phyloP scores from a whole-genome alignment of 2,329 filamentous ascomycete species.

The Diplodia seriata region DNA sequence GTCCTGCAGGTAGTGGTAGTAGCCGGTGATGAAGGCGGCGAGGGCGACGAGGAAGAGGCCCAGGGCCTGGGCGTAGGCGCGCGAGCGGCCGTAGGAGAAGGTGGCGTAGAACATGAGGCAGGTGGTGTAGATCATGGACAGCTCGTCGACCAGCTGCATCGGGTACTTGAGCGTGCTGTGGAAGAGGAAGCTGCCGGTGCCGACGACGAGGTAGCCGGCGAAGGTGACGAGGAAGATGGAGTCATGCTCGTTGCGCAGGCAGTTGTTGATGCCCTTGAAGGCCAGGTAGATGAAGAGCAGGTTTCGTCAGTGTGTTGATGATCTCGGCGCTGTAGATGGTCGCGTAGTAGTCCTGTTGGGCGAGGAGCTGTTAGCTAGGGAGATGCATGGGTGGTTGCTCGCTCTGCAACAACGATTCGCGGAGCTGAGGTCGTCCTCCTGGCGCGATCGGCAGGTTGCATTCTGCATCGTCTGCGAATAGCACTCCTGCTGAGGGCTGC shows the following conservation, averaged over 20 bases:
- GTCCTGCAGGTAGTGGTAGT: slow-evolving; percentile 83
- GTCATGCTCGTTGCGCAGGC: slow-evolving; percentile 74
- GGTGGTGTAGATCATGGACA: slow-evolving; percentile 76
- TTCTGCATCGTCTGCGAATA: neutral
- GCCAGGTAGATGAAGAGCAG: slow-evolving; percentile 81
- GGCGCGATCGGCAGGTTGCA: neutral
- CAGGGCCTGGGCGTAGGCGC: slow-evolving; percentile 59
- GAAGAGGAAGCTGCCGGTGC: slow-evolving; percentile 68
- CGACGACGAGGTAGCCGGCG: slow-evolving; percentile 66
- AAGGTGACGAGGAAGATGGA: slow-evolving; percentile 74
- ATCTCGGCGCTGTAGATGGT: slow-evolving; percentile 79
- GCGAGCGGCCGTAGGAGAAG: slow-evolving; percentile 71
- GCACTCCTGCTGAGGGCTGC: neutral
- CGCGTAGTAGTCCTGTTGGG: slow-evolving; percentile 71
- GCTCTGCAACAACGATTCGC: neutral
- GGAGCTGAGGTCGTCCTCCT: neutral
- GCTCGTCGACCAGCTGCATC: slow-evolving; percentile 74
- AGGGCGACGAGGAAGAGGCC: slow-evolving; percentile 62
- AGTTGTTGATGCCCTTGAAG: slow-evolving; percentile 75
- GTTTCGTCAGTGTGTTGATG: slow-evolving; percentile 82
- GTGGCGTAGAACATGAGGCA: slow-evolving; percentile 72
- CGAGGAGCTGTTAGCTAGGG: neutral
- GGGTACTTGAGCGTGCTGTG: slow-evolving; percentile 72
- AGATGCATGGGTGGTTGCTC: neutral
- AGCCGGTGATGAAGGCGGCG: slow-evolving; percentile 72